Base-by-base conservation (phyloP, 768 basidiomycete genomes). In the Leccinellum luteum region DNA sequence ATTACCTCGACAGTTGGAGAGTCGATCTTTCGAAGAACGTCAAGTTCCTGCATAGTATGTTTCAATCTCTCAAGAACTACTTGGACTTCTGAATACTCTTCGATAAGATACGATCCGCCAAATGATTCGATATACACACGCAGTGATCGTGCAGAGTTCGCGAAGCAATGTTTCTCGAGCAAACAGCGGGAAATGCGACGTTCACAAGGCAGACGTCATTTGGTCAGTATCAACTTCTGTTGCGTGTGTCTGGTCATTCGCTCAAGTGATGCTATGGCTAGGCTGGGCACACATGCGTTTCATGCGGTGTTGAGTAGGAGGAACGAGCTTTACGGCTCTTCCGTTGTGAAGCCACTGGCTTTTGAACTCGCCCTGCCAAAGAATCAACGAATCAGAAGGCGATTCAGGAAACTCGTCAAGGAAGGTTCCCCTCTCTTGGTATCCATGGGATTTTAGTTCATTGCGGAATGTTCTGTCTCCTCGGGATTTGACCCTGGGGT, bases 271-370 rank as follows among this genome's bases (percentile, higher is more conserved):
- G 19, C 31, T 28, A 43, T 51, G 31, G 31, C 31, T 43, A 95
- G 93, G 92, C 80, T 95, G 23, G 90, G 92, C 43, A 79, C 79
- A 48, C 86, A 87, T 59, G 94, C 94, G 3, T 94, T 95, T 71
- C 78, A 84, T 65, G 74, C 80, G 10, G 79, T 92, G 51, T 69
- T 94, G 4, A 77, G 76, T 14, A 76, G 72, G 49, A 86, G 81
- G 59, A 77, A 81, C 7, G 74, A 80, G 28, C 70, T 70, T 13
- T 87, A 88, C 65, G 54, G 72, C 3, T 59, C 70, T n/a, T 59
- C 62, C 10, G 34, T 90, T 3, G 66, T 90, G 56, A 77, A 70
- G 57, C 69, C 70, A 52, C 75, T 91, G 12, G 74, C 69, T 10
- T 77, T 78, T 45, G 82, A 86, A 56, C 70, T 89, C 45, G 73